phyloP scores from a whole-genome alignment of 495 filamentous ascomycete genomes.

The Geoglossum glabrum region DNA sequence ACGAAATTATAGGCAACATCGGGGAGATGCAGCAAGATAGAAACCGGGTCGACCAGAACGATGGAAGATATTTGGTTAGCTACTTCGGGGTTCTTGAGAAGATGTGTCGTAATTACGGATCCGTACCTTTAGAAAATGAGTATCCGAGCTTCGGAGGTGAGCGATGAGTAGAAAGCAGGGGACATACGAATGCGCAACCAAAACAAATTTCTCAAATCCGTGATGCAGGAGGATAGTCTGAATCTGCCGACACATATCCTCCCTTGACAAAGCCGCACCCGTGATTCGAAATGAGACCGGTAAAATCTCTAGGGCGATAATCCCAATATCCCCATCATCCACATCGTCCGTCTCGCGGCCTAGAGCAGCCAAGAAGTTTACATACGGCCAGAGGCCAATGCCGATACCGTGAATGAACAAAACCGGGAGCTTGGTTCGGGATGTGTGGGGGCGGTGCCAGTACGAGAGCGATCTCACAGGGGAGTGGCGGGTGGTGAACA shows the following conservation, averaged over 20 bases:
- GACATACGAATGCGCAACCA: conserved; percentile 30
- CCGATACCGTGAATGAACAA: conserved; percentile 56
- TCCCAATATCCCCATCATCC: conserved; percentile 22
- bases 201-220: conserved; percentile 28
- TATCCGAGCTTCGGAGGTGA: background rate
- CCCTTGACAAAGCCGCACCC: conserved; percentile 20
- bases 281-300: conserved; percentile 40
- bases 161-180: background rate
- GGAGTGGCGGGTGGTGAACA: conserved; percentile 20
- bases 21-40: conserved; percentile 41
- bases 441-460: conserved; percentile 43
- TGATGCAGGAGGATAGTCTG: conserved; percentile 30
- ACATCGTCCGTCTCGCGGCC: conserved; percentile 11
- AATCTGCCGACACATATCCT: conserved; percentile 31
- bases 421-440: conserved; percentile 30
- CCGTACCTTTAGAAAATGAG: conserved; percentile 15
- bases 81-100: conserved; percentile 26
- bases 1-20: conserved; percentile 57
- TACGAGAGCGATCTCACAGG: conserved; percentile 33
- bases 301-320: conserved; percentile 44
- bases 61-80: conserved; percentile 24
- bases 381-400: conserved; percentile 43
- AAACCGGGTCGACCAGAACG: conserved; percentile 43
- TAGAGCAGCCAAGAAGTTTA: conserved; percentile 30
- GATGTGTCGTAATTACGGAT: conserved; percentile 39